A percentile compares a stretch with the other conserved stretches of the same genome.
These are phyloP conservation scores for Alopecurus myosuroides DNA, from an alignment of 176 grass and related monocot species.

Conservation along the genomic window DNA sequence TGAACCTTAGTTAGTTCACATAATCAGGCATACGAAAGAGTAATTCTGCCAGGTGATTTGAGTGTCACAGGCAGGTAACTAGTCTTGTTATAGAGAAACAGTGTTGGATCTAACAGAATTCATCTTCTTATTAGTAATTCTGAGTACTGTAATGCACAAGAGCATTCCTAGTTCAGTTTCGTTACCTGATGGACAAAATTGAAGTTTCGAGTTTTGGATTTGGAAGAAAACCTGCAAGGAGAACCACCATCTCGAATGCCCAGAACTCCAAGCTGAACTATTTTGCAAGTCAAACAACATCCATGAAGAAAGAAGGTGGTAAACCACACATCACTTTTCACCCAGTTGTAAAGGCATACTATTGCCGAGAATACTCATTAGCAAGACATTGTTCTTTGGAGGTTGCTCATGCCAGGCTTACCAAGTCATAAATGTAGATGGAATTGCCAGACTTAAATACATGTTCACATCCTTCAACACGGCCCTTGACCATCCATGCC, in stretches of 20 bases:
- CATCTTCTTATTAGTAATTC: not conserved
- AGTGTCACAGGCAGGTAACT: not conserved
- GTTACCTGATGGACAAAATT: conserved; percentile 85
- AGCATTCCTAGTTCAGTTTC: not conserved
- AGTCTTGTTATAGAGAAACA: not conserved
- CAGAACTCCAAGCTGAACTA: conserved; percentile 82
- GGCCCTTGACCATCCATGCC: conserved; percentile 52
- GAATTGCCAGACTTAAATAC: conserved; percentile 79
- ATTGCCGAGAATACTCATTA: not conserved
- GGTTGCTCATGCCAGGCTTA: conserved; percentile 26
- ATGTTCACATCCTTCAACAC: conserved; percentile 50
- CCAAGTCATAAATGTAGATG: conserved; percentile 92
- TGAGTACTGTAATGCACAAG: not conserved
- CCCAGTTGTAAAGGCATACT: not conserved
- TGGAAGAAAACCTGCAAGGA: conserved; percentile 85
- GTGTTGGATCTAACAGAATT: not conserved
- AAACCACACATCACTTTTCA: not conserved
- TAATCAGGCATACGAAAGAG: not conserved
- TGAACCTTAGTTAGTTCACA: not conserved
- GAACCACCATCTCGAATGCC: conserved; percentile 98
- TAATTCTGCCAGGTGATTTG: not conserved
- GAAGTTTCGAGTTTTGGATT: conserved; percentile 92
- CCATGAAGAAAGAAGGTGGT: conserved; percentile 8
- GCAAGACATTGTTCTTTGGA: not conserved
- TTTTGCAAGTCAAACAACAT: conserved; percentile 13